These are phyloP conservation scores for Paramecium biaurelia DNA, from an alignment of 73 alveolate genomes.

Conservation along the genomic window DNA sequence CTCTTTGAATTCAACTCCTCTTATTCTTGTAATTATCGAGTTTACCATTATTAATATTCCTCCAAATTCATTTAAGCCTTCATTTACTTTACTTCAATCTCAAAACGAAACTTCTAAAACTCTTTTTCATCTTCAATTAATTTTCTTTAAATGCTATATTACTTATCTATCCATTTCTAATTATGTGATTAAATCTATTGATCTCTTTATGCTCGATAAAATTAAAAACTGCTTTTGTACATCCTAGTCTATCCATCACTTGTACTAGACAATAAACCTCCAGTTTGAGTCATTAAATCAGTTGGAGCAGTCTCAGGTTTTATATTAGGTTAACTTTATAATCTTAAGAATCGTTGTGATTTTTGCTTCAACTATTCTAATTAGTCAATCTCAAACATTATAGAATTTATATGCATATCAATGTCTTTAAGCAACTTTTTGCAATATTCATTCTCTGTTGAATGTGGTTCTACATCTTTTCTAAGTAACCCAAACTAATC, in stretches of 20 bases:
- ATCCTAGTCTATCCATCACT: neutral
- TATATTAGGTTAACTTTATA: constrained; percentile 15
- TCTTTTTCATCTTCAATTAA: neutral
- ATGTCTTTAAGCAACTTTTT: neutral
- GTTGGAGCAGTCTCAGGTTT: constrained; percentile 42
- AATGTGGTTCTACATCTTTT: neutral
- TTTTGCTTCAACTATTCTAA: constrained; percentile 6
- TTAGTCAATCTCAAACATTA: constrained; percentile 32
- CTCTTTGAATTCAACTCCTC: neutral
- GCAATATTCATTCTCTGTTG: neutral
- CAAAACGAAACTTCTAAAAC: neutral
- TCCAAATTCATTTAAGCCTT: constrained; percentile 29
- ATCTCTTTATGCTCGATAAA: constrained; percentile 37
- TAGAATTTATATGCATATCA: constrained; percentile 45
- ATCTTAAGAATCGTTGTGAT: neutral
- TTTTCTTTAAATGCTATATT: neutral
- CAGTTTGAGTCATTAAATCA: neutral
- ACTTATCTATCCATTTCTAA: constrained; percentile 25
- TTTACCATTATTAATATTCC: constrained; percentile 28
- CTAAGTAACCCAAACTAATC: constrained; percentile 17
- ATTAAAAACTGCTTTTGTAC: constrained; percentile 13
- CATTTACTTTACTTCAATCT: constrained; percentile 11
- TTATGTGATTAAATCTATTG: neutral
- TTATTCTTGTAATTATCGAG: neutral
- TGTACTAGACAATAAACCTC: neutral